Evolutionary conservation across 2,329 filamentous ascomycete species (phyloP).

Genomic region (Orbilia blumenaviensis): DNA sequence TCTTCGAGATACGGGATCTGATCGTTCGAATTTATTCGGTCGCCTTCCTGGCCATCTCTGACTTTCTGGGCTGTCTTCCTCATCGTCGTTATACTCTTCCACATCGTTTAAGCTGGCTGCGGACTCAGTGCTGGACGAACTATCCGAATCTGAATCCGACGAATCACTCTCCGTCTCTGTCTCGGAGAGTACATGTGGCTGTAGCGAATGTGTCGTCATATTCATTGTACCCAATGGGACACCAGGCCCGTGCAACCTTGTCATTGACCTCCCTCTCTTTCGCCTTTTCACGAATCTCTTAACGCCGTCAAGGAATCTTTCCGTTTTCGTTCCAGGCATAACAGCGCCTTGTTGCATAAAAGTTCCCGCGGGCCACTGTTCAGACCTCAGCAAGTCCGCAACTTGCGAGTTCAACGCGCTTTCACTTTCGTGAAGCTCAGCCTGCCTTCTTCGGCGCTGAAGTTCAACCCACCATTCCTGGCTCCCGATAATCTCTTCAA

Average conservation of each 20-base stretch:
- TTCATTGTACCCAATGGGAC: slow-evolving; percentile 54
- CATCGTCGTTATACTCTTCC: slow-evolving; percentile 41
- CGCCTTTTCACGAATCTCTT: slow-evolving; percentile 55
- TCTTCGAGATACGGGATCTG: slow-evolving; percentile 29
- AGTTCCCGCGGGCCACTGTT: slow-evolving; percentile 56
- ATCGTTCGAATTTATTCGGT: slow-evolving; percentile 23
- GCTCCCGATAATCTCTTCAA: slow-evolving; percentile 73
- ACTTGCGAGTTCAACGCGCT: slow-evolving; percentile 49
- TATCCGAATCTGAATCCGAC: slow-evolving; percentile 58
- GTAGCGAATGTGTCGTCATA: slow-evolving; percentile 78
- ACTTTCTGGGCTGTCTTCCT: background rate
- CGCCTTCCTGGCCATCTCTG: background rate
- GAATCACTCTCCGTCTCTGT: slow-evolving; percentile 62
- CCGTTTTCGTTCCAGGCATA: slow-evolving; percentile 18
- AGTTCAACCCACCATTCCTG: slow-evolving; percentile 87
- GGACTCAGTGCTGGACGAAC: slow-evolving; percentile 60
- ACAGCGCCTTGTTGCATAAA: slow-evolving; percentile 29
- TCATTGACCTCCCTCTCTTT: slow-evolving; percentile 45
- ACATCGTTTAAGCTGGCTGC: slow-evolving; percentile 63
- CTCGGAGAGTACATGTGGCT: slow-evolving; percentile 69
- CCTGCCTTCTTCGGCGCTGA: slow-evolving; percentile 62
- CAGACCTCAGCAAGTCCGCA: slow-evolving; percentile 49
- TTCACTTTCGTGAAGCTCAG: slow-evolving; percentile 52
- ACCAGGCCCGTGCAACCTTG: slow-evolving; percentile 29
- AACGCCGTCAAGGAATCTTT: slow-evolving; percentile 51